Evolutionary conservation across 306 rosid species (phyloP).

Genomic region (Acacia crassicarpa): DNA sequence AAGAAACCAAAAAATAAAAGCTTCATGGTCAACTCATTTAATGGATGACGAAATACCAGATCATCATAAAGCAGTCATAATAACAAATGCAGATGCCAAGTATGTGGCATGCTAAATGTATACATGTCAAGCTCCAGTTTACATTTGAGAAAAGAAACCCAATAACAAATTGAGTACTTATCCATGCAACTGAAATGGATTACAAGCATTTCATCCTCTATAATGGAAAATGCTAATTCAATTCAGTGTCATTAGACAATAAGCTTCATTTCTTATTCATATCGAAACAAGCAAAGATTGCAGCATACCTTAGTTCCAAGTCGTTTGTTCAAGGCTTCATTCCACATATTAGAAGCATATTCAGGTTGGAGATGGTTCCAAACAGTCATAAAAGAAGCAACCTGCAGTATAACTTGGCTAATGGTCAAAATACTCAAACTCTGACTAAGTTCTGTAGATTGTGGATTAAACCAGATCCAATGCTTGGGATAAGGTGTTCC

Average conservation of each 20-base stretch:
- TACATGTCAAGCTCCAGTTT: not conserved
- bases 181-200: constrained; percentile 8
- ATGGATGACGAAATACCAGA: constrained; percentile 5
- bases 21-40: constrained; percentile 17
- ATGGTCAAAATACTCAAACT: constrained; percentile 21
- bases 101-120: not conserved
- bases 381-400: constrained; percentile 97
- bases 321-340: constrained; percentile 93
- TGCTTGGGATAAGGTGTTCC: not conserved
- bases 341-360: constrained; percentile 96
- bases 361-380: constrained; percentile 87
- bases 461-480: constrained; percentile 6
- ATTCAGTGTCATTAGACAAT: constrained; percentile 20
- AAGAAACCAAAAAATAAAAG: constrained; percentile 34
- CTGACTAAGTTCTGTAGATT: not conserved
- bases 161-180: not conserved
- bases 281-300: constrained; percentile 1
- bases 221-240: constrained; percentile 1
- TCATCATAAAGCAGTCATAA: constrained; percentile 3
- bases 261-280: constrained; percentile 1
- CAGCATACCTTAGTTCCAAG: constrained; percentile 77
- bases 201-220: constrained; percentile 24
- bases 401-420: constrained; percentile 49
- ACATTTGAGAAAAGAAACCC: constrained; percentile 6
- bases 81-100: constrained; percentile 7